Evolutionary conservation across 768 basidiomycete genomes (phyloP).

Genomic region (Pholiota microspora): DNA sequence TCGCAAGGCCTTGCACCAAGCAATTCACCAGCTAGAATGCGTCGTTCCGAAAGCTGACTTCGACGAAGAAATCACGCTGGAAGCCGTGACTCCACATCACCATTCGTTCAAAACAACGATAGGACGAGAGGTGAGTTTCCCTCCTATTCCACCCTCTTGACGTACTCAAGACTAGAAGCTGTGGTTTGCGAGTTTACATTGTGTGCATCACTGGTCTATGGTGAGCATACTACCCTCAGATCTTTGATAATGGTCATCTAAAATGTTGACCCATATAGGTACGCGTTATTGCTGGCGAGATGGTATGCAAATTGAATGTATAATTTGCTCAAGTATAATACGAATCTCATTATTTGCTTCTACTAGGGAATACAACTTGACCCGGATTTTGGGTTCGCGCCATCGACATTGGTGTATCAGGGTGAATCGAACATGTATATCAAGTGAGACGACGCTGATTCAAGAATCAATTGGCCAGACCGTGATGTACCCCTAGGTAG

Average conservation of each 20-base stretch:
- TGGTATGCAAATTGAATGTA: constrained; percentile 42
- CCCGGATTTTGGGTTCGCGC: constrained; percentile 83
- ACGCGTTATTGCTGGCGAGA: constrained; percentile 80
- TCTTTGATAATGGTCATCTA: background rate
- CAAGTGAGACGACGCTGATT: constrained; percentile 9
- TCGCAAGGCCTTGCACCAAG: constrained; percentile 48
- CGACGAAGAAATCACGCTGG: constrained; percentile 62
- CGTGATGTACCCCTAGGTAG: constrained; percentile 61
- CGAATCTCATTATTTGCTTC: constrained; percentile 5
- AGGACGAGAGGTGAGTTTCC: constrained; percentile 66
- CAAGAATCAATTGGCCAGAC: constrained; percentile 25
- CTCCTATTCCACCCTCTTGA: background rate
- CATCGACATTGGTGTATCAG: constrained; percentile 78
- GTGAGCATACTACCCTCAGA: constrained; percentile 33
- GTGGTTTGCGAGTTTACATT: constrained; percentile 85
- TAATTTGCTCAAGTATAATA: background rate
- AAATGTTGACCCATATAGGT: constrained; percentile 41
- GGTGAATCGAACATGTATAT: constrained; percentile 34
- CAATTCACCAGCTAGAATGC: constrained; percentile 55
- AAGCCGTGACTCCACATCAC: constrained; percentile 78
- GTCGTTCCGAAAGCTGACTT: constrained; percentile 47
- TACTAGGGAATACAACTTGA: constrained; percentile 68
- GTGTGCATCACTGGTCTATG: constrained; percentile 92
- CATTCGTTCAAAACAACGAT: constrained; percentile 79
- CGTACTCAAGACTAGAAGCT: constrained; percentile 40